Conservation (phyloP, 768 basidiomycete species). For the Leccinum aurantiacum region DNA sequence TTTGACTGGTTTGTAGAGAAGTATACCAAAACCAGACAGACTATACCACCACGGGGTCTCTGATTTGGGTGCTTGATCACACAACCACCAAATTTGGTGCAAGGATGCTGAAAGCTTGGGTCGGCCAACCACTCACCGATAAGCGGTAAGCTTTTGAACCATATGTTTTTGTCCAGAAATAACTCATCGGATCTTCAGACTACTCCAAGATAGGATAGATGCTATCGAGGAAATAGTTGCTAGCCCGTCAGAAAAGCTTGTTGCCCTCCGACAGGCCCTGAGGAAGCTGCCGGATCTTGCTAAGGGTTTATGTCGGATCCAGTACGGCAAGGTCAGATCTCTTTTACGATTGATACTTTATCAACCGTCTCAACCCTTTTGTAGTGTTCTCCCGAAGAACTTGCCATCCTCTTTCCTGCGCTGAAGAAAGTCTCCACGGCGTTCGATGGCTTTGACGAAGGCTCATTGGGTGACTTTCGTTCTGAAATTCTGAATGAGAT, state of each 20-base stretch:
- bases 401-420: slow-evolving; percentile 70
- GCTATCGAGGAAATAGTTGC: slow-evolving; percentile 81
- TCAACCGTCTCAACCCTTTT: not conserved
- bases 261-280: slow-evolving; percentile 66
- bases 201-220: slow-evolving; percentile 73
- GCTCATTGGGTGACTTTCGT: slow-evolving; percentile 53
- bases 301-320: slow-evolving; percentile 82
- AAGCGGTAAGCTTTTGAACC: slow-evolving; percentile 46
- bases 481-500: slow-evolving; percentile 72
- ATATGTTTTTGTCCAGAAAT: not conserved
- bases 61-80: slow-evolving; percentile 84
- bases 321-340: slow-evolving; percentile 78
- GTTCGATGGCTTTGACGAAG: slow-evolving; percentile 50
- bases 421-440: slow-evolving; percentile 68
- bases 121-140: slow-evolving; percentile 81
- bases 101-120: slow-evolving; percentile 79
- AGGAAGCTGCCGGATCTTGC: slow-evolving; percentile 83
- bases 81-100: slow-evolving; percentile 90
- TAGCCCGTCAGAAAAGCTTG: slow-evolving; percentile 60
- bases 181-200: slow-evolving; percentile 40
- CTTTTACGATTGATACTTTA: not conserved
- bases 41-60: slow-evolving; percentile 65
- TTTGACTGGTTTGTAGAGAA: slow-evolving; percentile 48
- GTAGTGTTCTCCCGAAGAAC: slow-evolving; percentile 82
- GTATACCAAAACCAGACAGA: slow-evolving; percentile 93